Conservation (phyloP, 2,329 filamentous ascomycete species). For the Pseudogymnoascus sp. region DNA sequence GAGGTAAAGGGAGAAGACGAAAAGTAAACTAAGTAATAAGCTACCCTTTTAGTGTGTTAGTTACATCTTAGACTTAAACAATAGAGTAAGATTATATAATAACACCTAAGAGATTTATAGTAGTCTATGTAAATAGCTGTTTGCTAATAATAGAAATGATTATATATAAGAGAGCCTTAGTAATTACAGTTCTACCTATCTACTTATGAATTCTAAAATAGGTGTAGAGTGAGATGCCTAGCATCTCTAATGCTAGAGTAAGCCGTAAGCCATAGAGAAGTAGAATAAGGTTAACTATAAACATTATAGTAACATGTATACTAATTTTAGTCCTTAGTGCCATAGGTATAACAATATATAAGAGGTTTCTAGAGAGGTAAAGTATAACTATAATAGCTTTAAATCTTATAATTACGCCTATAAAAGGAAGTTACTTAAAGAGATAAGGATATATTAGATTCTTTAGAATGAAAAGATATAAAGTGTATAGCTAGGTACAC, state of each 20-base stretch:
- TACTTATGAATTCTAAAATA: slow-evolving; percentile 7
- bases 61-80: not conserved
- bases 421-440: slow-evolving; percentile 12
- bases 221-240: slow-evolving; percentile 11
- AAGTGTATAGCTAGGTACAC: slow-evolving; percentile 7
- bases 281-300: slow-evolving; percentile 14
- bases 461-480: slow-evolving; percentile 10
- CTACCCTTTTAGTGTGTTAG: slow-evolving; percentile 8
- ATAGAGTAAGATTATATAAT: not conserved
- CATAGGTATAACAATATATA: slow-evolving; percentile 2
- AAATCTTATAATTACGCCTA: slow-evolving; percentile 10
- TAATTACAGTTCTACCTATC: slow-evolving; percentile 9
- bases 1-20: slow-evolving; percentile 11
- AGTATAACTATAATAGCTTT: slow-evolving; percentile 6
- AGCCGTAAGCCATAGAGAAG: slow-evolving; percentile 11
- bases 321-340: slow-evolving; percentile 11
- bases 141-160: not conserved
- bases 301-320: slow-evolving; percentile 10
- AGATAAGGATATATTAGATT: slow-evolving; percentile 12
- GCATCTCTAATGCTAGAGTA: slow-evolving; percentile 6
- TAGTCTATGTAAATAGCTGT: slow-evolving; percentile 6
- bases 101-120: slow-evolving; percentile 9
- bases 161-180: slow-evolving; percentile 9
- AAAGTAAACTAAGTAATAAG: slow-evolving; percentile 10
- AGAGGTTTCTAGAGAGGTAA: slow-evolving; percentile 9